phyloP scores from a whole-genome alignment of 2,329 filamentous ascomycete species.

The Stagonosporopsis rhizophila region DNA sequence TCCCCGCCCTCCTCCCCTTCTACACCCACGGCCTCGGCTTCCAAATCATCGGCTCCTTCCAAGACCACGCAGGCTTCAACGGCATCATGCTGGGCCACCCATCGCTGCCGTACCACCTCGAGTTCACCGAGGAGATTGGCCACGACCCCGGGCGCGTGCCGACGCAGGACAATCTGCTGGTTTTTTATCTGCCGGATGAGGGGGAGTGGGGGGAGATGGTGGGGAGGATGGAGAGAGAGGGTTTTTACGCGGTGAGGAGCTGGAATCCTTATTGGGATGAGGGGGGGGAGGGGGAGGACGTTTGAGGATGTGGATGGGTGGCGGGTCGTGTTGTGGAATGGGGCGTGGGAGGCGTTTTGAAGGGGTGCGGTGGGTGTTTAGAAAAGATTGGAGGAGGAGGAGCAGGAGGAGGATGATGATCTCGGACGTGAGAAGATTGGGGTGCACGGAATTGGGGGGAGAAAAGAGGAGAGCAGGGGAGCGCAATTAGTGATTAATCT shows the following conservation, averaged over 20 bases:
- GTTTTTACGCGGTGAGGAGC: constrained; percentile 47
- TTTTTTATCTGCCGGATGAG: constrained; percentile 53
- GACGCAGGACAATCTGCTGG: constrained; percentile 54
- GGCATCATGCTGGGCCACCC: constrained; percentile 54
- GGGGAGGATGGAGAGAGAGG: constrained; percentile 45
- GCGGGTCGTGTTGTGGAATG: constrained; percentile 52
- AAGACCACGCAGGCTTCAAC: constrained; percentile 51
- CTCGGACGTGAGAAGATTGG: too few relatives aligned
- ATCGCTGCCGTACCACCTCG: constrained; percentile 52
- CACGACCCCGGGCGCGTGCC: constrained; percentile 49
- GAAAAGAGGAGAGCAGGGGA: too few relatives aligned
- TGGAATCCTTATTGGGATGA: constrained; percentile 57
- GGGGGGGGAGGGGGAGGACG: constrained; percentile 50
- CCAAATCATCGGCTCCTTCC: constrained; percentile 44
- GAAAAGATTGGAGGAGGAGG: too few relatives aligned
- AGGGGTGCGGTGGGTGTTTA: too few relatives aligned
- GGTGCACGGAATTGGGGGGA: too few relatives aligned
- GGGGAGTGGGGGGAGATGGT: constrained; percentile 42
- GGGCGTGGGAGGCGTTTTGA: constrained; percentile 16
- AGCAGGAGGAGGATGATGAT: too few relatives aligned
- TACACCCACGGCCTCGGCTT: constrained; percentile 54
- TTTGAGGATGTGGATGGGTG: constrained; percentile 58
- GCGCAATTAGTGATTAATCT: constrained; percentile 10
- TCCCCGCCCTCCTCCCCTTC: constrained; percentile 51
- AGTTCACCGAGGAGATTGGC: constrained; percentile 50